These are phyloP conservation scores for Trebouxiophyceae sp. DNA, from an alignment of 163 green algal genomes.

Conservation along the genomic window DNA sequence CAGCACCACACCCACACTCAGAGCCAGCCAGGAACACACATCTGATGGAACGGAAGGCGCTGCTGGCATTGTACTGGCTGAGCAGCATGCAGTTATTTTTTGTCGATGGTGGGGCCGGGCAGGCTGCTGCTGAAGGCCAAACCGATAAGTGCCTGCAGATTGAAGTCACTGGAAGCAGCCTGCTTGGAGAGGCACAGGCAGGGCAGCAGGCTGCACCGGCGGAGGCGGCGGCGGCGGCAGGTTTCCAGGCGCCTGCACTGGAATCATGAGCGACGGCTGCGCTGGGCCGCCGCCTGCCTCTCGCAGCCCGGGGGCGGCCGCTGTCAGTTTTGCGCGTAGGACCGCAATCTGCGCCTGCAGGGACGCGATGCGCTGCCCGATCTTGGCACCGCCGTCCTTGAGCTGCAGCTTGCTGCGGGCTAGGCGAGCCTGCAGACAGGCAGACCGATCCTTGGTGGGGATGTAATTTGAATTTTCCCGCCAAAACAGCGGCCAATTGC, in stretches of 20 bases:
- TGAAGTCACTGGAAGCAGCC: not conserved
- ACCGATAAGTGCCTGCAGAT: no score
- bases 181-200: not conserved
- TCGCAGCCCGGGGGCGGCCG: not conserved
- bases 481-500: not conserved
- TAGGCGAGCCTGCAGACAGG: not conserved
- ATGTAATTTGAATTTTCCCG: not conserved
- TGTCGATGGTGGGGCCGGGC: no score
- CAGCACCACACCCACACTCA: no score
- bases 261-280: not conserved
- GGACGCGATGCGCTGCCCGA: not conserved
- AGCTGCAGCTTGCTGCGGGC: not conserved
- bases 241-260: not conserved
- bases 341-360: not conserved
- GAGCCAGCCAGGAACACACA: no score
- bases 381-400: slow-evolving; percentile 5
- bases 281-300: not conserved
- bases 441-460: no score
- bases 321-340: not conserved
- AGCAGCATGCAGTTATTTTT: no score
- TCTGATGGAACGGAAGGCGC: no score
- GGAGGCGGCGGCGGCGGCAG: not conserved
- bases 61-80: no score
- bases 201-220: not conserved
- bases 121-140: no score